Percentiles rank a stretch among this genome's conserved stretches.
These are phyloP conservation scores for Trichophyton simii DNA, from an alignment of 2,329 filamentous ascomycete genomes.

Conservation along the genomic window DNA sequence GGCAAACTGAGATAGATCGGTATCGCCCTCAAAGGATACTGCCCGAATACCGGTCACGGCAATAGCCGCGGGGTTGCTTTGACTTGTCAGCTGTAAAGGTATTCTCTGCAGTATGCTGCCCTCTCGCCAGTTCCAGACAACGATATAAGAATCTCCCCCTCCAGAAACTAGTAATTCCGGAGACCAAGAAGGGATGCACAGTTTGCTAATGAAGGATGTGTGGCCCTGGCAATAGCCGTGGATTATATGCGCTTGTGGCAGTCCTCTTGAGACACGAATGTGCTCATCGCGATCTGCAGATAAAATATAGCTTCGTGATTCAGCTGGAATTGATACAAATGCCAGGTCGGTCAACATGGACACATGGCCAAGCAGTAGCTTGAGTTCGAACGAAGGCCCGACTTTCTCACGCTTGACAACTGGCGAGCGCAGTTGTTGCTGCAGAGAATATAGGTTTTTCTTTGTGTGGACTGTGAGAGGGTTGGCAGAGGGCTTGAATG, in stretches of 20 bases:
- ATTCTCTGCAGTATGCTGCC: conserved; percentile 24
- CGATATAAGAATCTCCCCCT: conserved; percentile 68
- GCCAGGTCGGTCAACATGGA: conserved; percentile 77
- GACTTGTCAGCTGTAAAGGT: conserved; percentile 12
- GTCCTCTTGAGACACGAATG: conserved; percentile 71
- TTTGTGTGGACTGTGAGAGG: conserved; percentile 49
- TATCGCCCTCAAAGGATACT: conserved; percentile 17
- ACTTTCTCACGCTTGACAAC: conserved; percentile 34
- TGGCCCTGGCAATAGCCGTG: conserved; percentile 85
- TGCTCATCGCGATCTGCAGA: conserved; percentile 66
- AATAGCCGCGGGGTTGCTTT: conserved; percentile 18
- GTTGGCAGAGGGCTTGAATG: conserved; percentile 42
- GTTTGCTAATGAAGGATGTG: conserved; percentile 64
- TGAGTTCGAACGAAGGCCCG: conserved; percentile 54
- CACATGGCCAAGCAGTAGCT: conserved; percentile 79
- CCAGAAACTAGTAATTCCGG: conserved; percentile 65
- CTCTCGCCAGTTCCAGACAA: conserved; percentile 68
- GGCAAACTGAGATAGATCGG: conserved; percentile 8
- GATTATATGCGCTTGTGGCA: conserved; percentile 75
- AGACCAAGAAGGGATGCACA: conserved; percentile 50
- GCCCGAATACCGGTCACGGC: conserved; percentile 44
- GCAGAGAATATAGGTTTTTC: conserved; percentile 46
- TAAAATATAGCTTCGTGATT: conserved; percentile 47
- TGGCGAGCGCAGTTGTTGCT: conserved; percentile 42
- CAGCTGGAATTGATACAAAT: conserved; percentile 38